Percentiles rank a stretch among this genome's conserved stretches.
Conservation (phyloP, 345 rosid genomes). For the Abelmoschus esculentus region DNA sequence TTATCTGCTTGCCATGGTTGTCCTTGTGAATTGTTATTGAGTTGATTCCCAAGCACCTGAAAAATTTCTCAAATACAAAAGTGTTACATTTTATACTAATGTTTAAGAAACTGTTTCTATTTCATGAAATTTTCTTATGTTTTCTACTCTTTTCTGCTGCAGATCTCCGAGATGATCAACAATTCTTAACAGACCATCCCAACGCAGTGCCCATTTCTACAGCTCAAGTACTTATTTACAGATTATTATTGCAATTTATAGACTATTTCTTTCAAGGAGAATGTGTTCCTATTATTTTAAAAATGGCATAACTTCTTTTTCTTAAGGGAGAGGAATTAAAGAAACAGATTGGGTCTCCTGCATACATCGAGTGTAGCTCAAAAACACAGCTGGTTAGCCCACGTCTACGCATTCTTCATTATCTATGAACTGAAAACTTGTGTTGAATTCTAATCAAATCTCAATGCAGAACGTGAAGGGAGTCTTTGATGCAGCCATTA, state of each 20-base stretch:
- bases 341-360: constrained; percentile 80
- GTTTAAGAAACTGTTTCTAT: neutral
- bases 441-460: neutral
- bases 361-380: constrained; percentile 87
- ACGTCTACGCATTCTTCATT: neutral
- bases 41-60: too few relatives aligned
- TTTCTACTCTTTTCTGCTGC: constrained; percentile 10
- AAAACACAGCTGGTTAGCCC: neutral
- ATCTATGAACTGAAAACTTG: neutral
- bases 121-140: neutral
- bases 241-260: neutral
- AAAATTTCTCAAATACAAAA: too few relatives aligned
- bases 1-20: neutral
- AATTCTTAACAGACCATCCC: constrained; percentile 63
- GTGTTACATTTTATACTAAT: neutral
- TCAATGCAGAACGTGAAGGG: neutral
- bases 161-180: constrained; percentile 73
- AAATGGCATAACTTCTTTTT: constrained; percentile 3
- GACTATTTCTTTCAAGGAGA: neutral
- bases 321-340: constrained; percentile 85
- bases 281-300: neutral
- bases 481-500: neutral
- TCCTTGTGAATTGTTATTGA: neutral
- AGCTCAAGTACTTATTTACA: constrained; percentile 33
- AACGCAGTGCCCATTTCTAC: constrained; percentile 62